Base-by-base conservation (phyloP, 106 monocot species). In the Allium fistulosum region DNA sequence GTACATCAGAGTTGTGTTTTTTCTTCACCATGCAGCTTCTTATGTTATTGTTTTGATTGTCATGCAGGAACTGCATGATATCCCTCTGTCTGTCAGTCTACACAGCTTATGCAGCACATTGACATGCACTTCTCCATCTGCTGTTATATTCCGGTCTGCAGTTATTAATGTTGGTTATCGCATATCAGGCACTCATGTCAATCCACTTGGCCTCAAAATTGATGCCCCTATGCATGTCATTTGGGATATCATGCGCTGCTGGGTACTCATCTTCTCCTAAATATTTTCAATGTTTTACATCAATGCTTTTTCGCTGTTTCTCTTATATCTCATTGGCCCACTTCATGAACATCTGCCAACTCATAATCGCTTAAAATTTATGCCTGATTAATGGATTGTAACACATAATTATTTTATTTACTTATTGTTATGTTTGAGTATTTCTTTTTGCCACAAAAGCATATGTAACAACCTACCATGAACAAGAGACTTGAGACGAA, bases 201-300 rank as follows among this genome's bases (percentile, higher is more conserved):
- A 86, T 61, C 95, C 95, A 51, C 80, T 96, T 17, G 95, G 88
- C 1, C 79, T 96, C 53, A 96, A 96, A 69, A 71, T 88, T 7
- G 95, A 96, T 84, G 95, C 95, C 15, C 91, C 91, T 7, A 84
- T 88, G 91, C 72, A 80, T 55, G 85, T 86, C 16, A 92, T 91
- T 74, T 96, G 95, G 95, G 95, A 96, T 66, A 92, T 96, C 62
- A 91, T 96, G 95, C 91, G 95, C 59, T 92, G 91, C 66, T 96
- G 95, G 95, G 95, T 94, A 90, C 48, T 52, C 69, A 0, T 15
- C 22, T 12, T 67, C 60, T 9, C 17, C 8, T 3, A 46, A 62
- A 37, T 11, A 26, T 62, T 37, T 22, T 62, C 60, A 7, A 8
- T 11, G 11, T 55, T 55, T 15, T 12, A 55, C 37, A 37, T 37